A percentile compares a stretch with the other conserved stretches of the same genome.
Conservation (phyloP, 108 stramenopile species). For the Epithemia pelagica region DNA sequence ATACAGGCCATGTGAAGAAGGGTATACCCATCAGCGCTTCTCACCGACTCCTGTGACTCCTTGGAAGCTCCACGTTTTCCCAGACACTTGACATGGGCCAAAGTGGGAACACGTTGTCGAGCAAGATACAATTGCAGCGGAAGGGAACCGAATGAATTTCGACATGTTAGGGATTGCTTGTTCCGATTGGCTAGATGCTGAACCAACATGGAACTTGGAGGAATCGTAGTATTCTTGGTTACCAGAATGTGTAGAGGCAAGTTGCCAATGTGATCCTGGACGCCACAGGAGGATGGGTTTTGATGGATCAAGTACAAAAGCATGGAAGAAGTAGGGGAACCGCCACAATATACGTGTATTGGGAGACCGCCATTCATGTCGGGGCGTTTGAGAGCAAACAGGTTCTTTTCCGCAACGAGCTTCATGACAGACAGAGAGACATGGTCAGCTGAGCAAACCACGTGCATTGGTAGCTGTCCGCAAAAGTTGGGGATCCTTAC, state of each 20-base stretch:
- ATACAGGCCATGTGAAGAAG: neutral
- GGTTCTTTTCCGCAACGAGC: neutral
- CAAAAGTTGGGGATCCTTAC: neutral
- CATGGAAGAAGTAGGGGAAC: neutral
- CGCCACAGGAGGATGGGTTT: neutral
- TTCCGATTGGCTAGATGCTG: neutral
- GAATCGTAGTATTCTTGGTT: neutral
- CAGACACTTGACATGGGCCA: neutral
- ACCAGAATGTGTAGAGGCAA: neutral
- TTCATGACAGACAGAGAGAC: neutral
- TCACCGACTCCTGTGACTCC: neutral
- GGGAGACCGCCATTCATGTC: neutral
- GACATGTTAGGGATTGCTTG: neutral
- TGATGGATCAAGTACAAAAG: neutral
- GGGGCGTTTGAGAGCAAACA: neutral
- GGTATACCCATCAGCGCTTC: neutral
- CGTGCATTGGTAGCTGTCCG: neutral
- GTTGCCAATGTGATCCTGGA: neutral
- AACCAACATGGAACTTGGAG: no score
- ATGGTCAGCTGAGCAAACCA: neutral
- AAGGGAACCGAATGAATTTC: neutral
- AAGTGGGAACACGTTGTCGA: neutral
- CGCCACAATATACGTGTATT: neutral
- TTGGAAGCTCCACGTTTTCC: neutral
- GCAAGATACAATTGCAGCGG: neutral